These are phyloP conservation scores for Pestalotiopsis sp. DNA, from an alignment of 2,329 filamentous ascomycete genomes.

Conservation along the genomic window DNA sequence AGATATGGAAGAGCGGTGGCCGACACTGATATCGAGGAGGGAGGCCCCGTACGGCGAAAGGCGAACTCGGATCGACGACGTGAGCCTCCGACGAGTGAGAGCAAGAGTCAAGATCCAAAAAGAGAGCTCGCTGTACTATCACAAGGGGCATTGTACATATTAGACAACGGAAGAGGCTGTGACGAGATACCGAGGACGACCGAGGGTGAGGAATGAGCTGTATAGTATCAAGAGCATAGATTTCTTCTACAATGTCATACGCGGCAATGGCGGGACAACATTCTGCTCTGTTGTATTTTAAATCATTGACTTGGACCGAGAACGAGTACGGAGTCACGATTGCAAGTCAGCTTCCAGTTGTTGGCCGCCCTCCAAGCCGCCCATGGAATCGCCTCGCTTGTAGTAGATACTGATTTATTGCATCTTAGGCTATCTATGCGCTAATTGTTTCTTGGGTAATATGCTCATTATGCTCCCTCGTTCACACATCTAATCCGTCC, in stretches of 20 bases:
- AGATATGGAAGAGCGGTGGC: neutral
- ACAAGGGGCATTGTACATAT: neutral
- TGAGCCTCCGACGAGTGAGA: neutral
- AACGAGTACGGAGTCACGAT: too few relatives aligned
- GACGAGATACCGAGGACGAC: neutral
- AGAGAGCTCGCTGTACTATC: neutral
- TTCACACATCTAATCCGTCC: neutral
- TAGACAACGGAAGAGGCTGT: neutral
- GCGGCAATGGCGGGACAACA: neutral
- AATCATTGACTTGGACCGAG: neutral
- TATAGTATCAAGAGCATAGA: neutral
- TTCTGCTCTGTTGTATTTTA: neutral
- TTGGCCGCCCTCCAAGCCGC: too few relatives aligned
- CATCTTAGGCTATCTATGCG: neutral
- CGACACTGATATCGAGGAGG: neutral
- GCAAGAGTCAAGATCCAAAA: neutral
- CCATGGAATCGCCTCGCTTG: too few relatives aligned
- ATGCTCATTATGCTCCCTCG: neutral
- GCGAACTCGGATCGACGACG: neutral
- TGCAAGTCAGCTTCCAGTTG: too few relatives aligned
- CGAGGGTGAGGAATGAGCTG: neutral
- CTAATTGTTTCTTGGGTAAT: neutral
- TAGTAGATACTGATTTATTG: neutral
- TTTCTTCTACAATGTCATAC: neutral
- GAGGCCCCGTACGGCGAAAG: neutral